These are phyloP conservation scores for Microbotryum intermedium DNA, from an alignment of 1,284 basidiomycete genomes.

Conservation along the genomic window DNA sequence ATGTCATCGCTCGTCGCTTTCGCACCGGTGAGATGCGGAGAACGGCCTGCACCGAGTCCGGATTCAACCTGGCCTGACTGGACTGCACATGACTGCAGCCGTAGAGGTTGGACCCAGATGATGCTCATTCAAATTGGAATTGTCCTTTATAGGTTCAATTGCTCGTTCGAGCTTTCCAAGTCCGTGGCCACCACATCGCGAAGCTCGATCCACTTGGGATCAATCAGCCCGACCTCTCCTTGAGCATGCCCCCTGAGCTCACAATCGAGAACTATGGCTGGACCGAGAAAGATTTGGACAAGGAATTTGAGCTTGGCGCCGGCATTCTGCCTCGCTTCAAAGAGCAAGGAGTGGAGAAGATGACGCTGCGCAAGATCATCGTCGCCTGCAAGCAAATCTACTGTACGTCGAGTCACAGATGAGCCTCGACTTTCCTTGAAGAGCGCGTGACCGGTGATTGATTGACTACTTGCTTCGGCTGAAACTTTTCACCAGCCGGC, in stretches of 20 bases:
- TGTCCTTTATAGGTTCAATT: slow-evolving; percentile 65
- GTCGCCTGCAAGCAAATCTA: slow-evolving; percentile 87
- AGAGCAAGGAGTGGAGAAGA: slow-evolving; percentile 68
- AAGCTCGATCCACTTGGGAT: slow-evolving; percentile 93
- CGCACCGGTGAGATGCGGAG: no score
- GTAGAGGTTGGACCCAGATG: background rate
- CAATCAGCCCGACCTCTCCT: slow-evolving; percentile 72
- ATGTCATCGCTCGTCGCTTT: background rate
- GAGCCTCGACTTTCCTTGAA: background rate
- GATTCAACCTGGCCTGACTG: background rate
- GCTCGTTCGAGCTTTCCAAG: slow-evolving; percentile 95
- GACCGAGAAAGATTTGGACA: slow-evolving; percentile 84
- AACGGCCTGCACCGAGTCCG: background rate
- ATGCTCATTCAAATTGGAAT: background rate
- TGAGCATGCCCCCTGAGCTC: slow-evolving; percentile 70
- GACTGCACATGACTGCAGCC: background rate
- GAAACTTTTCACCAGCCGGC: slow-evolving; percentile 52
- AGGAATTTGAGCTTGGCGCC: slow-evolving; percentile 87
- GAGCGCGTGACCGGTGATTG: background rate
- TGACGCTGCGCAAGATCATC: slow-evolving; percentile 89
- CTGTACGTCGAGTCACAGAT: slow-evolving; percentile 51
- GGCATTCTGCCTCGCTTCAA: slow-evolving; percentile 95
- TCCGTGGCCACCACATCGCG: slow-evolving; percentile 93
- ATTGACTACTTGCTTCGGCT: background rate
- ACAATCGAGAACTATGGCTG: slow-evolving; percentile 91